A percentile compares a stretch with the other conserved stretches of the same genome.
Evolutionary conservation across 1,284 basidiomycete genomes (phyloP).

Genomic region (Waitea zeae): DNA sequence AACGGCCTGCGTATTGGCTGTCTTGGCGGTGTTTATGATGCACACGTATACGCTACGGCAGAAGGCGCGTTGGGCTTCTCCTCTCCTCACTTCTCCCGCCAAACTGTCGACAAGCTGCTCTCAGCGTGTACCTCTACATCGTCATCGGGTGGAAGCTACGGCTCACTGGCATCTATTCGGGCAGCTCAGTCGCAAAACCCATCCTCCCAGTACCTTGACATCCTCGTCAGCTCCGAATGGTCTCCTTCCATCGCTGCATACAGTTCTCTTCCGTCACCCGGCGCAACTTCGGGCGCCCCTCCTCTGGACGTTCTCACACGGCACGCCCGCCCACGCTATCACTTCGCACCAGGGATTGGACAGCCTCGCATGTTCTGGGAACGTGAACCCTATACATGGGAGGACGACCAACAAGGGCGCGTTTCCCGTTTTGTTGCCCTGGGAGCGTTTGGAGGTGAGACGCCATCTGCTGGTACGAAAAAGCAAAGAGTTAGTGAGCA

Average conservation of each 20-base stretch:
- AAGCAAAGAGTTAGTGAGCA: slow-evolving; percentile 59
- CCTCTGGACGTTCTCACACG: slow-evolving; percentile 54
- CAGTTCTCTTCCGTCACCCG: slow-evolving; percentile 33
- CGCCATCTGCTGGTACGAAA: slow-evolving; percentile 28
- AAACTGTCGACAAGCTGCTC: slow-evolving; percentile 56
- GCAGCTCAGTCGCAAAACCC: no score
- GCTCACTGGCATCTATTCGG: slow-evolving; percentile 48
- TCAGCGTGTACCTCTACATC: slow-evolving; percentile 54
- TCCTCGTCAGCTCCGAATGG: slow-evolving; percentile 70
- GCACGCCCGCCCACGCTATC: slow-evolving; percentile 57
- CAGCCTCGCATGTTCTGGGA: slow-evolving; percentile 72
- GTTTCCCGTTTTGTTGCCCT: slow-evolving; percentile 70
- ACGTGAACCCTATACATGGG: slow-evolving; percentile 76
- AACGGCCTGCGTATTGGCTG: slow-evolving; percentile 78
- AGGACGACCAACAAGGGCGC: slow-evolving; percentile 44
- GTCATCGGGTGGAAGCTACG: no score
- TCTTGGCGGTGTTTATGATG: slow-evolving; percentile 63
- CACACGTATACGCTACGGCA: slow-evolving; percentile 27
- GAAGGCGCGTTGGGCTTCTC: slow-evolving; percentile 26
- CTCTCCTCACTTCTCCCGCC: slow-evolving; percentile 53
- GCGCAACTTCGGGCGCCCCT: slow-evolving; percentile 23
- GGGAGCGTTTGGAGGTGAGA: slow-evolving; percentile 66
- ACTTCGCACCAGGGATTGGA: slow-evolving; percentile 50
- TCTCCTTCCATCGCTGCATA: slow-evolving; percentile 53
- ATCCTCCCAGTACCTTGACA: slow-evolving; percentile 59